These are phyloP conservation scores for Epichloe gansuensis DNA, from an alignment of 2,329 filamentous ascomycete species.

Conservation along the genomic window DNA sequence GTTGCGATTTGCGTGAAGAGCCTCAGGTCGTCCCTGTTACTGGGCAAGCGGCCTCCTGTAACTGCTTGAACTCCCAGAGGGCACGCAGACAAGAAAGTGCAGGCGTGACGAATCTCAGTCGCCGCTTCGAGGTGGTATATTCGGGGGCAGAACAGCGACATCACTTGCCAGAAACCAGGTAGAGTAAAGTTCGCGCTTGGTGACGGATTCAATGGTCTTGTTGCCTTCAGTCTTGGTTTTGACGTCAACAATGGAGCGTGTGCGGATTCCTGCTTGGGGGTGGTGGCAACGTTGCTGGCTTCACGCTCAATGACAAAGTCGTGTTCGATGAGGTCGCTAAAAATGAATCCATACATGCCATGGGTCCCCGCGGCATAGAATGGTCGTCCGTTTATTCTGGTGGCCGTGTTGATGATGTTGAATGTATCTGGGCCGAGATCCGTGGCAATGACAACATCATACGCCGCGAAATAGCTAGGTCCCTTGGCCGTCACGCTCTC, in stretches of 20 bases:
- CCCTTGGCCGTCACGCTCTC: conserved; percentile 55
- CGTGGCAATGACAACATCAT: conserved; percentile 81
- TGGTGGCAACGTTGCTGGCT: conserved; percentile 64
- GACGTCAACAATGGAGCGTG: conserved; percentile 61
- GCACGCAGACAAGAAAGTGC: conserved; percentile 77
- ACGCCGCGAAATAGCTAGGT: conserved; percentile 63
- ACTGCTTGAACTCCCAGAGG: conserved; percentile 67
- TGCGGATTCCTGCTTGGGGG: conserved; percentile 59
- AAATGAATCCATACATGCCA: conserved; percentile 90
- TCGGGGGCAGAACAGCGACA: conserved; percentile 59
- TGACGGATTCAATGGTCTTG: conserved; percentile 73
- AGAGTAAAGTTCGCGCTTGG: conserved; percentile 82
- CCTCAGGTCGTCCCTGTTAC: conserved; percentile 53
- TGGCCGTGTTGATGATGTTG: conserved; percentile 73
- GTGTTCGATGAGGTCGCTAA: conserved; percentile 83
- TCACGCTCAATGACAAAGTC: conserved; percentile 81
- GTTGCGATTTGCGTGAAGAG: conserved; percentile 68
- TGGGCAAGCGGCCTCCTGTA: conserved; percentile 41
- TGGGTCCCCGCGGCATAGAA: conserved; percentile 86
- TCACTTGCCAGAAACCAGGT: conserved; percentile 76
- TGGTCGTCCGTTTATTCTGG: conserved; percentile 61
- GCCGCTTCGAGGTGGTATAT: conserved; percentile 53
- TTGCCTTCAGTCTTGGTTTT: conserved; percentile 54
- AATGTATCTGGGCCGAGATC: conserved; percentile 68
- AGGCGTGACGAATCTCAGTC: conserved; percentile 66